Evolutionary conservation across 441 rosid species (phyloP), one percentile per base, ranked within the genome.

Genomic region (Manihot esculenta): DNA sequence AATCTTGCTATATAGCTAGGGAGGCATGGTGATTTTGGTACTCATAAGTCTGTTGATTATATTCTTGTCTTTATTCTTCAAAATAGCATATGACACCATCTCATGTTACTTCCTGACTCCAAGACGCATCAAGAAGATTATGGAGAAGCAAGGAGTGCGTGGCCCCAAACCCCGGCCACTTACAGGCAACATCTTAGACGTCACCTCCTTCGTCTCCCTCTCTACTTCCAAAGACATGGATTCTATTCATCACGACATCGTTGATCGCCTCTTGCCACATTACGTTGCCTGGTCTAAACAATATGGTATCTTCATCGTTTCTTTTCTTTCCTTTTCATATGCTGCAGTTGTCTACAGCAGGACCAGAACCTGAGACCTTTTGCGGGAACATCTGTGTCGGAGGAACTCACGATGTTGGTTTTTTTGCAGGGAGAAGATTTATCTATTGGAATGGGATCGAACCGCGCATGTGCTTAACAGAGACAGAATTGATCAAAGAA

Each of bases 71-170:
- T 50, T 83, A 33, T 35, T 78, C 18, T 1, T 83, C 10, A 89
- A 81, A 74, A 67, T 86, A 72, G 82, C 80, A 24, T 81, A 83
- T 60, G 89, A 82, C 27, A 84, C 87, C 47, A 35, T 88, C 75
- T 86, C 87, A 42, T 90, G 86, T 35, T 92, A 94, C 82, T 84
- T 70, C 72, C 30, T 88, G 49, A 87, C 75, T 17, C 99, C 97
- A 13, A 86, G 86, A 77, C 93, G 93, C 71, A 92, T 94, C 83
- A 84, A 72, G 64, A 88, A 79, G 51, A 68, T 81, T 6, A 90
- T 94, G 97, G 88, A 74, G 63, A 82, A 77, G 80, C 99, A 94
- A 87, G 99, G 96, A 1, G 91, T 94, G 76, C 85, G 80, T 78
- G 99, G 99, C 53, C 99, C 99, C 6, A 76, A 78, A 41, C 93